Evolutionary conservation across 176 grass and related monocot genomes (phyloP).

Genomic region (Echinochloa phyllopogon): DNA sequence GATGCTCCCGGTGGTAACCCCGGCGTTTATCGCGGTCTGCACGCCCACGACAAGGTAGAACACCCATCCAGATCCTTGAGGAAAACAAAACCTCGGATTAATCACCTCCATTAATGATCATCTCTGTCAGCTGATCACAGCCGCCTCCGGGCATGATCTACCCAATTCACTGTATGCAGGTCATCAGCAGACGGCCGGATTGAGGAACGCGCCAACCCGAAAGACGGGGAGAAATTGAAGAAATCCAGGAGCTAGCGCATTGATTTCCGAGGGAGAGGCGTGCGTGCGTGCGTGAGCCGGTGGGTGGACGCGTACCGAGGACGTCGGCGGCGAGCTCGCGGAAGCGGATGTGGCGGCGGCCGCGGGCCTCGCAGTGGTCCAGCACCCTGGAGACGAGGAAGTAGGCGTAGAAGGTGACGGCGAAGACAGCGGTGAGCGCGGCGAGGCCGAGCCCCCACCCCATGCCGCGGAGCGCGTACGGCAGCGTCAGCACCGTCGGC

Average conservation of each 20-base stretch:
- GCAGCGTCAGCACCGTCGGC: constrained; percentile 86
- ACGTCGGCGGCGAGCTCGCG: constrained; percentile 86
- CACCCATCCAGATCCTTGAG: constrained; percentile 77
- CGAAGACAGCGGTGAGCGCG: constrained; percentile 56
- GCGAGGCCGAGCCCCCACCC: constrained; percentile 69
- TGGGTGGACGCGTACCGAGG: constrained; percentile 46
- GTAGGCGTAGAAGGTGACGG: constrained; percentile 89
- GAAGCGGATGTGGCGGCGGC: constrained; percentile 79
- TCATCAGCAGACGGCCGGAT: not conserved
- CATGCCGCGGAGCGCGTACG: constrained; percentile 83
- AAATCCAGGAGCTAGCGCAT: not conserved
- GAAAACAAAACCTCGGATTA: not conserved
- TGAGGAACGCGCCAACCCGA: no score
- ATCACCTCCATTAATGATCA: not conserved
- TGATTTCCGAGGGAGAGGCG: not conserved
- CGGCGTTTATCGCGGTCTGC: constrained; percentile 80
- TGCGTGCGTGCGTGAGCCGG: no score
- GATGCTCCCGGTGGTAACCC: constrained; percentile 77
- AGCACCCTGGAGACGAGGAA: constrained; percentile 85
- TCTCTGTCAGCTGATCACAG: not conserved
- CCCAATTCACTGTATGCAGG: not conserved
- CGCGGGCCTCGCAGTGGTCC: constrained; percentile 78
- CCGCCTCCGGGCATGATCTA: not conserved
- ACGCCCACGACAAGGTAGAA: constrained; percentile 75
- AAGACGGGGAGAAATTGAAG: not conserved